Evolutionary conservation across 78 protist genomes (phyloP).

Genomic region (Dictyostelium firmibasis): DNA sequence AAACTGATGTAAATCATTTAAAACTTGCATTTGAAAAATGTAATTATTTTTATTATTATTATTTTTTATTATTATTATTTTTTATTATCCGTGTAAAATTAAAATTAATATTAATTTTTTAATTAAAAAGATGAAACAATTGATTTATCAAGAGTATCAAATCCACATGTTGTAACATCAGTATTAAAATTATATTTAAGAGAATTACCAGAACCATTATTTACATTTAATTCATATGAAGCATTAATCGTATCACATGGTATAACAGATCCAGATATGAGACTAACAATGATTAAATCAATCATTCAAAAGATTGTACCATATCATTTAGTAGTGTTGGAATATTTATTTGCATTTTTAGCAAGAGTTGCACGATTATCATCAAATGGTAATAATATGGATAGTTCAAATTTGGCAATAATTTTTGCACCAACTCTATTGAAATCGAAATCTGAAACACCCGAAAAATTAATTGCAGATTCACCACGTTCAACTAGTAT

Average conservation of each 20-base stretch:
- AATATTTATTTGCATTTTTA: conserved; percentile 44
- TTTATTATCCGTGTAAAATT: too few relatives aligned
- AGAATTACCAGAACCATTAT: conserved; percentile 88
- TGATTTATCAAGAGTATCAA: not conserved
- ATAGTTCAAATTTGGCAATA: conserved; percentile 32
- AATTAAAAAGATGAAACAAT: not conserved
- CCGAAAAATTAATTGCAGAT: conserved; percentile 22
- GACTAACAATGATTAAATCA: not conserved
- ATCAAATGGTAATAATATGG: conserved; percentile 16
- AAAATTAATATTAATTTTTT: too few relatives aligned
- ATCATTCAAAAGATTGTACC: not conserved
- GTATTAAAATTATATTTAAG: conserved; percentile 82
- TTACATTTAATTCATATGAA: conserved; percentile 75
- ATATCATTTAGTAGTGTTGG: conserved; percentile 12
- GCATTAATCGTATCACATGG: conserved; percentile 48
- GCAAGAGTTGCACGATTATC: not conserved
- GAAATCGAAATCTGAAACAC: conserved; percentile 23
- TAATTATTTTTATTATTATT: not conserved
- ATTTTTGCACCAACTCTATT: conserved; percentile 80
- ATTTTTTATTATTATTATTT: not conserved
- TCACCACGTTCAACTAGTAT: conserved; percentile 1
- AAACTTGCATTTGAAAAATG: conserved; percentile 15
- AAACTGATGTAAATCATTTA: not conserved
- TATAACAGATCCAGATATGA: conserved; percentile 5
- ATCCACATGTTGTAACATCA: conserved; percentile 74